These are phyloP conservation scores for Groenewaldozyma salmanticensis DNA, from an alignment of 805 yeast genomes.

Conservation along the genomic window DNA sequence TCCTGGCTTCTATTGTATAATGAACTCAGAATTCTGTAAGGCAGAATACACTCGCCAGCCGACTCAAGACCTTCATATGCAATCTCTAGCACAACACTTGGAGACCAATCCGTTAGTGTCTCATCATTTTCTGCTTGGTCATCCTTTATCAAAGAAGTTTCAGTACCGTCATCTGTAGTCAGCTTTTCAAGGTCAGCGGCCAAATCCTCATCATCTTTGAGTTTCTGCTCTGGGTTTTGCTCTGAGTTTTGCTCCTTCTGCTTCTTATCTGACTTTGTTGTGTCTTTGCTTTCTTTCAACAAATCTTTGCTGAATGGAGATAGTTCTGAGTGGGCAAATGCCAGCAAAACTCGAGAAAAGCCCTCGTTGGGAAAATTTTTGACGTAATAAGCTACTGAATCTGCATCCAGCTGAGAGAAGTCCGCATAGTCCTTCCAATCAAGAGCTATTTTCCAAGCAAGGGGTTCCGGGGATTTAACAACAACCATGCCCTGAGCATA, in stretches of 20 bases:
- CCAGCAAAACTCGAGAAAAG: slow-evolving; percentile 51
- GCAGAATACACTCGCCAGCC: slow-evolving; percentile 39
- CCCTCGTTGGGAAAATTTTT: slow-evolving; percentile 50
- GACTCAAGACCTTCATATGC: slow-evolving; percentile 42
- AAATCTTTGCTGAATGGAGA: slow-evolving; percentile 41
- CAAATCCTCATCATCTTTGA: slow-evolving; percentile 18
- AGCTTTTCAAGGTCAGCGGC: slow-evolving; percentile 18
- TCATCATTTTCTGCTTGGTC: slow-evolving; percentile 19
- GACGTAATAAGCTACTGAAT: slow-evolving; percentile 42
- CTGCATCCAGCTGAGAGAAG: slow-evolving; percentile 40
- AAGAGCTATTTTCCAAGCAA: slow-evolving; percentile 65
- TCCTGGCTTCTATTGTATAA: slow-evolving; percentile 52
- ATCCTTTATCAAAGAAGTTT: slow-evolving; percentile 11
- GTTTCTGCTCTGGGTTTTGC: too few species aligned
- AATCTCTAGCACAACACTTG: slow-evolving; percentile 42
- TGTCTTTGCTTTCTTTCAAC: slow-evolving; percentile 13
- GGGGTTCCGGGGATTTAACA: slow-evolving; percentile 47
- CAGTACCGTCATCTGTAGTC: slow-evolving; percentile 11
- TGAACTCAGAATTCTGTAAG: slow-evolving; percentile 54
- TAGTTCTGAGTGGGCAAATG: slow-evolving; percentile 55
- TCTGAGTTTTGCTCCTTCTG: too few species aligned
- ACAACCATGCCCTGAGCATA: slow-evolving; percentile 65
- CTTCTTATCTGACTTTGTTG: slow-evolving; percentile 7
- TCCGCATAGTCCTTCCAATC: slow-evolving; percentile 60
- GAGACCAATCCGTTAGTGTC: slow-evolving; percentile 12